Percentiles rank a stretch among this genome's conserved stretches.
Evolutionary conservation across 495 filamentous ascomycete genomes (phyloP).

Genomic region (Penicillium lividum): DNA sequence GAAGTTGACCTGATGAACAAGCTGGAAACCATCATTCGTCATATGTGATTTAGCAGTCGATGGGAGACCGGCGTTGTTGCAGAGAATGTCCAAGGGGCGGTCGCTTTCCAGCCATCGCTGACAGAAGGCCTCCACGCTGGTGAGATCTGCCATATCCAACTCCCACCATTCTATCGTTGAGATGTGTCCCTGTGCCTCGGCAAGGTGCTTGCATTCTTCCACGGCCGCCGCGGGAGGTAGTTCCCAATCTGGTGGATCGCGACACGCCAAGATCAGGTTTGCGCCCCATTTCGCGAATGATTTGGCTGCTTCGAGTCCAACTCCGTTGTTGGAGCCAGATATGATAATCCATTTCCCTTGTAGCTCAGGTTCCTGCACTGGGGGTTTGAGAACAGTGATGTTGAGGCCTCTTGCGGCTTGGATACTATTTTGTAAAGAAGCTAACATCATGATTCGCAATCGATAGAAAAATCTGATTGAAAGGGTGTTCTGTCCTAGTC

Average conservation of each 20-base stretch:
- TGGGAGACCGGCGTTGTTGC: conserved; percentile 30
- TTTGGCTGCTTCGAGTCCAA: conserved; percentile 35
- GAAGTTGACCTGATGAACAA: conserved; percentile 32
- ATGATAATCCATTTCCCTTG: conserved; percentile 36
- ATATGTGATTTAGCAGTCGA: background rate
- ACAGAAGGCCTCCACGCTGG: conserved; percentile 47
- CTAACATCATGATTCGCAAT: no score
- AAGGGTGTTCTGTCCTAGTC: no score
- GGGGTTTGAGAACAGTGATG: conserved; percentile 14
- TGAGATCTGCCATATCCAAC: conserved; percentile 51
- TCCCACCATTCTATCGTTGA: conserved; percentile 50
- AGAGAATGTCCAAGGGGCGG: conserved; percentile 26
- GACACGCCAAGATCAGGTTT: conserved; percentile 35
- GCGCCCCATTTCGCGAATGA: conserved; percentile 28
- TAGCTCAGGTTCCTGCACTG: conserved; percentile 16
- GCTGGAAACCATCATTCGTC: conserved; percentile 29
- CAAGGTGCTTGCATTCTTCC: conserved; percentile 20
- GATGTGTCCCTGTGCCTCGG: conserved; percentile 18
- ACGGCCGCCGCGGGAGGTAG: conserved; percentile 23
- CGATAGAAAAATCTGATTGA: no score
- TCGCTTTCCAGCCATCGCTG: conserved; percentile 24
- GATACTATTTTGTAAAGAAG: background rate
- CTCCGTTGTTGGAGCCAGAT: conserved; percentile 36
- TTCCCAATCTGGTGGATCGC: conserved; percentile 27
- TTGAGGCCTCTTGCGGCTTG: conserved; percentile 14